Evolutionary conservation across 495 filamentous ascomycete species (phyloP).

Genomic region (Cercophora sp.): DNA sequence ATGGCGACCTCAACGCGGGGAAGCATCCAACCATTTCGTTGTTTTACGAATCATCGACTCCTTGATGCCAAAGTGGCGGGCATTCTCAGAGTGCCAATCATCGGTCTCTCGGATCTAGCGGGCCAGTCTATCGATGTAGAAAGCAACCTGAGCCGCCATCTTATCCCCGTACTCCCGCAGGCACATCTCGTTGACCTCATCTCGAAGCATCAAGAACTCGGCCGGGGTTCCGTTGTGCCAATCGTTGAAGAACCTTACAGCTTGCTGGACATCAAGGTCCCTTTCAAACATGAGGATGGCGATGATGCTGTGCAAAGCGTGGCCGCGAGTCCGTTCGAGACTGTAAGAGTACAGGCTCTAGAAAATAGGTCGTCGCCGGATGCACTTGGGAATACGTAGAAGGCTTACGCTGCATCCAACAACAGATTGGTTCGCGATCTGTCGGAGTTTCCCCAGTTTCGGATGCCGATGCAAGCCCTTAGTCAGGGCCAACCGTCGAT

Average conservation of each 20-base stretch:
- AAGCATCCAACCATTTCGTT: slow-evolving; percentile 1
- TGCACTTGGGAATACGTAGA: no score
- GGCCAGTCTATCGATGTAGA: slow-evolving; percentile 7
- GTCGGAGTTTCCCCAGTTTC: slow-evolving; percentile 4
- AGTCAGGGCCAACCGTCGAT: background rate
- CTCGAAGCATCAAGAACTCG: slow-evolving; percentile 2
- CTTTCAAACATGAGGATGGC: slow-evolving; percentile 10
- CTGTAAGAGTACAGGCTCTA: slow-evolving; percentile 15
- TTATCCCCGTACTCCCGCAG: background rate
- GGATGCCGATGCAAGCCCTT: slow-evolving; percentile 8
- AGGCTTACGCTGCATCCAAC: background rate
- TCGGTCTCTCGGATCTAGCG: slow-evolving; percentile 5
- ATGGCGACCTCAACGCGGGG: background rate
- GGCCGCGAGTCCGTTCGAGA: slow-evolving; percentile 12
- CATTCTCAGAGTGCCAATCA: slow-evolving; percentile 11
- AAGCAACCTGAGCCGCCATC: slow-evolving; percentile 6
- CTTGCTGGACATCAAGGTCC: background rate
- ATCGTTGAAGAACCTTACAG: slow-evolving; percentile 1
- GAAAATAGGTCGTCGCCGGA: no score
- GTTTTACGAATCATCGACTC: background rate
- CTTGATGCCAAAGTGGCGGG: slow-evolving; percentile 8
- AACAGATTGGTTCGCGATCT: background rate
- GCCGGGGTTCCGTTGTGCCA: slow-evolving; percentile 6
- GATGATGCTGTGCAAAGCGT: slow-evolving; percentile 14
- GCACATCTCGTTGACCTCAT: background rate